A percentile compares a stretch with the other conserved stretches of the same genome.
phyloP scores from a whole-genome alignment of 176 grass and related monocot species.

The Oryza glaberrima region DNA sequence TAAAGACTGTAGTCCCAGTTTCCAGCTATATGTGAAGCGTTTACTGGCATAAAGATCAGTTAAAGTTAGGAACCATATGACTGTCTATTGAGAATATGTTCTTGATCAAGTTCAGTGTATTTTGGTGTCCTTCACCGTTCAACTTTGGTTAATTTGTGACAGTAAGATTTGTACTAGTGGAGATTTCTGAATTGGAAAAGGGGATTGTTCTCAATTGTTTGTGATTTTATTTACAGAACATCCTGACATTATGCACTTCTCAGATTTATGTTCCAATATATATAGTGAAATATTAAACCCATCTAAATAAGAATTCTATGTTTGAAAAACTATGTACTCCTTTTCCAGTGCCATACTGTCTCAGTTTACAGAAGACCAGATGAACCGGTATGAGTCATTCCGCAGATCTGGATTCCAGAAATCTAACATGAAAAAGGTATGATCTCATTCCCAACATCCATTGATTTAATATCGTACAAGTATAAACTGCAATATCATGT shows the following conservation, averaged over 20 bases:
- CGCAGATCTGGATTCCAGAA: conserved; percentile 84
- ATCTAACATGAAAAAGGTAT: conserved; percentile 89
- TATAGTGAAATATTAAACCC: neutral
- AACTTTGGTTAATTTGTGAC: too few relatives aligned
- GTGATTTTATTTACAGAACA: neutral
- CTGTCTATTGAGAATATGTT: neutral
- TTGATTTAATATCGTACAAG: neutral
- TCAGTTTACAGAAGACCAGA: conserved; percentile 76
- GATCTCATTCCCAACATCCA: neutral
- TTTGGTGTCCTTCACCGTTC: neutral
- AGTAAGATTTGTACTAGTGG: too few relatives aligned
- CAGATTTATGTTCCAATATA: neutral
- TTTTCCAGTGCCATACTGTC: conserved; percentile 72
- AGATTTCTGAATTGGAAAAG: neutral
- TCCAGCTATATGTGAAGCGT: neutral
- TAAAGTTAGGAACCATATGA: neutral
- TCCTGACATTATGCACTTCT: neutral
- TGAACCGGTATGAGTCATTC: conserved; percentile 91
- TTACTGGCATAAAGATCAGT: neutral
- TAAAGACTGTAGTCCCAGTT: too few relatives aligned
- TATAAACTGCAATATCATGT: neutral
- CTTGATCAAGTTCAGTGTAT: neutral
- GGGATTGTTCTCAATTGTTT: neutral
- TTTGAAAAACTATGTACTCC: conserved; percentile 16
- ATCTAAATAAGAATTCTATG: neutral